Conservation (phyloP, 352 stramenopile genomes). For the Phytopythium cucurbitacearum region DNA sequence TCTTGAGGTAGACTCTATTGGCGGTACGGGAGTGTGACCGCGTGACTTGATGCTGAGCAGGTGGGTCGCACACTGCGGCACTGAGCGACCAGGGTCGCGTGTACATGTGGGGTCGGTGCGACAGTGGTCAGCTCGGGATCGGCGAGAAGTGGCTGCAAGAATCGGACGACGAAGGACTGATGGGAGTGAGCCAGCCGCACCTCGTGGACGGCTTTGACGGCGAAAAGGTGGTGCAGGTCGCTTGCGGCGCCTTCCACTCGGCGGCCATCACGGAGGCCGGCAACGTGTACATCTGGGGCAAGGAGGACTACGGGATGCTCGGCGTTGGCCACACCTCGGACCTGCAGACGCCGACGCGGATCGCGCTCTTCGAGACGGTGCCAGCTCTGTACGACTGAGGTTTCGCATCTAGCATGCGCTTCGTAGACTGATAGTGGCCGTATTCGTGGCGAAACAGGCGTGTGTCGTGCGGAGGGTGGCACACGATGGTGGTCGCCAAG, state of each 20-base stretch:
- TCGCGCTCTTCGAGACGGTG: slow-evolving; percentile 67
- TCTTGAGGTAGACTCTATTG: not conserved
- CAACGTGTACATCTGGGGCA: slow-evolving; percentile 77
- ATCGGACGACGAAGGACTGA: slow-evolving; percentile 47
- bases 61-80: slow-evolving; percentile 66
- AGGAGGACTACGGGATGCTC: slow-evolving; percentile 88
- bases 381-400: slow-evolving; percentile 42
- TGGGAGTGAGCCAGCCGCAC: slow-evolving; percentile 54
- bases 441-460: slow-evolving; percentile 24
- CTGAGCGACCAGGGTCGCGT: slow-evolving; percentile 67
- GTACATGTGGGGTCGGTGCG: slow-evolving; percentile 75
- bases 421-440: not conserved
- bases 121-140: slow-evolving; percentile 73
- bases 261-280: slow-evolving; percentile 68
- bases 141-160: slow-evolving; percentile 61
- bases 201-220: slow-evolving; percentile 59
- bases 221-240: slow-evolving; percentile 76
- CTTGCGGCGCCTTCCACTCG: slow-evolving; percentile 79
- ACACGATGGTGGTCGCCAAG: slow-evolving; percentile 76
- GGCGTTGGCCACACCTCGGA: slow-evolving; percentile 73
- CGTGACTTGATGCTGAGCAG: slow-evolving; percentile 4
- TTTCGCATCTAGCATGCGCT: slow-evolving; percentile 2
- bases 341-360: slow-evolving; percentile 46
- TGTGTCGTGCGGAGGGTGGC: slow-evolving; percentile 80
- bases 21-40: not conserved